Evolutionary conservation across 2,329 filamentous ascomycete genomes (phyloP), one percentile per base, ranked within the genome.

Genomic region (Metarhizium guizhouense): DNA sequence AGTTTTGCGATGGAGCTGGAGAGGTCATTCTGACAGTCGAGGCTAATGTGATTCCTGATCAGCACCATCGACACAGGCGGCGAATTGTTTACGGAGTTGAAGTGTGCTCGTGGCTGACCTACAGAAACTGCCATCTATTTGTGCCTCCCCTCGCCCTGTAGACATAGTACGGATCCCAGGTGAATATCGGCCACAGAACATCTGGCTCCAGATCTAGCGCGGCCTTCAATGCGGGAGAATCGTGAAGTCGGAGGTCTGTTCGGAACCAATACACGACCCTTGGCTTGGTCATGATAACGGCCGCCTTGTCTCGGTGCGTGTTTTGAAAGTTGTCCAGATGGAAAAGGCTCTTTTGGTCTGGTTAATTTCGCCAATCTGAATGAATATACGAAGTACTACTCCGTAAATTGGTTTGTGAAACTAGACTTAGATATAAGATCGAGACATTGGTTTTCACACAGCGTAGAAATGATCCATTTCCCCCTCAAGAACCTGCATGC

Each of bases 141-240:
- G 82, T 73, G 0, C 86, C 86, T 4, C 85, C 86, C 56, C 87
- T 79, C 1, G 84, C 82, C 36, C 79, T 79, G 66, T 90, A 90
- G 30, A 91, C 86, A 65, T 91, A 91, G 67, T 91, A 86, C 56
- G 87, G 87, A 66, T 90, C 87, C 86, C 87, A 92, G 1, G 85
- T 89, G 77, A 88, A 92, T 49, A 91, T 80, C 1, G 87, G 87
- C 74, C 86, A 91, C 30, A 92, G 73, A 20, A 79, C 82, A 53
- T 80, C 79, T 1, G 87, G 86, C 0, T 87, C 76, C 6, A 91
- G 75, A 56, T 87, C 84, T 7, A 92, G 70, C 0, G 88, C 88
- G 2, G 86, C 86, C 66, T 84, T 79, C 30, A 92, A 74, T 1
- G 86, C 87, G 8, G 87, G 87, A 0, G 86, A 90, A 68, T 91